Base-by-base conservation (phyloP, 441 rosid genomes). In the Syzygium malaccense region DNA sequence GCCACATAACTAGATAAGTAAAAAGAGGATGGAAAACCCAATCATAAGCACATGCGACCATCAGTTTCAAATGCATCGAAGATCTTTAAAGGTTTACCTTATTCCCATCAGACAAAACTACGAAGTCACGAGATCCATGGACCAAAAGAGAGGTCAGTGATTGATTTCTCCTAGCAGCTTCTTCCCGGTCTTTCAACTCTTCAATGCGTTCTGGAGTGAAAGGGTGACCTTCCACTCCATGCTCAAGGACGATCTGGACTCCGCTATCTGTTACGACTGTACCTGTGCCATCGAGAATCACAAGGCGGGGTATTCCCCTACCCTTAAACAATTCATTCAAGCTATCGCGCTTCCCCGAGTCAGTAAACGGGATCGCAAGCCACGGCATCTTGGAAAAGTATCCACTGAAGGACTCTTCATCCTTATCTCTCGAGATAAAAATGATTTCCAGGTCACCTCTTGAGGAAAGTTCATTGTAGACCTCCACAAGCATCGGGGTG, bases 351-450 rank as follows among this genome's bases (percentile, higher is more conserved):
- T 14, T 79, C 86, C 88, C 86, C 89, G 58, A 88, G 55, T 92
- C 92, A 7, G 91, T 89, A 66, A 92, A 92, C 32, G 94, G 95
- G 62, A 92, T 87, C 9, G 93, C 89, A 37, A 93, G 57, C 93
- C 93, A 93, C 1, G 95, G 93, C 95, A 93, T 93, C 80, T 87
- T 88, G 12, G 93, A 87, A 55, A 91, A 91, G 88, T 86, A 91
- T 30, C 53, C 88, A 2, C 85, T 84, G n/a, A 92, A 94, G 20
- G 93, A 92, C 80, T 92, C 89, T 54, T 93, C 90, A 14, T 93
- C 92, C 2, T 53, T 54, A 86, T 94, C 95, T 12, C 91, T 84
- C 23, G 95, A 94, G 26, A 92, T 75, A 66, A 93, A 75, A 91
- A n/a, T 41, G 83, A 75, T 75, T 25, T 75, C 83, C 83, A 75